Base-by-base conservation (phyloP, 2,329 filamentous ascomycete species). In the Neofusicoccum sp. region DNA sequence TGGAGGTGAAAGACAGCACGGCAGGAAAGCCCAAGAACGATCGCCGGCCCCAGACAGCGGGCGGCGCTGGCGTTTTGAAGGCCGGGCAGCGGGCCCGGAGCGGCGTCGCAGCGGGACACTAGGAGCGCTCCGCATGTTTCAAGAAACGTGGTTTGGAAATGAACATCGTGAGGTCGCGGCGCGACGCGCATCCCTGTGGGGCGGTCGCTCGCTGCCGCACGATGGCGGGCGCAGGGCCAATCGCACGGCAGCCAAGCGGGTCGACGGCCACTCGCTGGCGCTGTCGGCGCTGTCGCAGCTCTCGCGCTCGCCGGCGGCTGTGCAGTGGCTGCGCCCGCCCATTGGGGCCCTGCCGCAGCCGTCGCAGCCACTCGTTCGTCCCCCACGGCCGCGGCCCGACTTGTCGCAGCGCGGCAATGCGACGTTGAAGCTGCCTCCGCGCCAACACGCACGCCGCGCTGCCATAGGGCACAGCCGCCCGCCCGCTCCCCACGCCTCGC, bases 111-210 rank as follows among this genome's bases (percentile, higher is more conserved):
- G 51, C 51, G 36, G 51, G n/a, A 3, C 36, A 8, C 36, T 38
- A 56, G 51, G 51, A 56, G 51, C 33, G 38, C 43, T 56, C 51
- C 51, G 38, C 36, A 56, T 56, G 51, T 56, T 56, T 56, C 51
- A 56, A 30, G n/a, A 48, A 48, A 48, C 45, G 45, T 48, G 45
- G 45, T 48, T 48, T 48, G 45, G 44, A 48, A 48, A 48, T 48
- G 45, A 48, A 28, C 36, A 56, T 56, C 38, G 38, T 41, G 36
- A 44, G n/a, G 51, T 56, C 38, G 51, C 51, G 51, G 51, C 51
- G 51, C 51, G 43, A 56, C 51, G 51, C 51, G 33, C 47, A 51
- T 51, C 47, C 31, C 24, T 26, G 47, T 51, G 47, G 47, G 47
- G 47, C 49, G 12, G 49, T 14, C 31, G 14, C 12, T 54, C 34